These are phyloP conservation scores for Coccinonectria pachysandricola DNA, from an alignment of 2,329 filamentous ascomycete species.

Conservation along the genomic window DNA sequence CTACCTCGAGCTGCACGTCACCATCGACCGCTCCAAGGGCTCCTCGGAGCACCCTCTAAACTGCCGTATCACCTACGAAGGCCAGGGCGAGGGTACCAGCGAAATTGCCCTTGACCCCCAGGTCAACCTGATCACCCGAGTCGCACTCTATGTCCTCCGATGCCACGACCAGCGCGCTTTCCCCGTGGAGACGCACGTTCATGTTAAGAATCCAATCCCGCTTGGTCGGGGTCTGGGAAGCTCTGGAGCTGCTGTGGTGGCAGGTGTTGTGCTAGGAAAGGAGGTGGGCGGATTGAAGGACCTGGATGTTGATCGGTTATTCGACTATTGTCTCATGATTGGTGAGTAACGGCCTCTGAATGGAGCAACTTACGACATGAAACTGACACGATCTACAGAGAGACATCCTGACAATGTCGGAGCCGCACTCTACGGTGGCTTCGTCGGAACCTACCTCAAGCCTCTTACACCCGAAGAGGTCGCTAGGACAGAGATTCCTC, in stretches of 20 bases:
- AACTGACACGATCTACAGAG: constrained; percentile 35
- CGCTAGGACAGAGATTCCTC: constrained; percentile 82
- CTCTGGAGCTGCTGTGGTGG: constrained; percentile 89
- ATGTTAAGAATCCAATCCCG: constrained; percentile 93
- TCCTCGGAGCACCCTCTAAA: constrained; percentile 58
- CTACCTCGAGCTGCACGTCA: constrained; percentile 83
- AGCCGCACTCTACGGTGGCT: constrained; percentile 88
- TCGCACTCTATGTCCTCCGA: constrained; percentile 86
- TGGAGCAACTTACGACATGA: too few relatives aligned
- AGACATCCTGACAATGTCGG: constrained; percentile 91
- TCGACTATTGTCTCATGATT: constrained; percentile 98
- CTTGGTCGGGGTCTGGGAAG: constrained; percentile 88
- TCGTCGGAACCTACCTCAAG: constrained; percentile 93
- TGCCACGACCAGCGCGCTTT: constrained; percentile 83
- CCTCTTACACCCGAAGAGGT: constrained; percentile 83
- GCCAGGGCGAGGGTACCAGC: constrained; percentile 57
- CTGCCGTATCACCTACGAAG: constrained; percentile 86
- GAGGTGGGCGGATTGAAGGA: constrained; percentile 69
- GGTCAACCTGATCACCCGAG: constrained; percentile 85
- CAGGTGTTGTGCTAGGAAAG: constrained; percentile 86
- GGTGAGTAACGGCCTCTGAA: too few relatives aligned
- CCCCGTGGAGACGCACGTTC: constrained; percentile 76
- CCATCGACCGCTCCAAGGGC: constrained; percentile 49
- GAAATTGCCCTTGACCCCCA: constrained; percentile 77
- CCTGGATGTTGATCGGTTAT: constrained; percentile 68